These are phyloP conservation scores for Haplosporangium sp. DNA, from an alignment of 371 early-diverging fungal species.

Conservation along the genomic window DNA sequence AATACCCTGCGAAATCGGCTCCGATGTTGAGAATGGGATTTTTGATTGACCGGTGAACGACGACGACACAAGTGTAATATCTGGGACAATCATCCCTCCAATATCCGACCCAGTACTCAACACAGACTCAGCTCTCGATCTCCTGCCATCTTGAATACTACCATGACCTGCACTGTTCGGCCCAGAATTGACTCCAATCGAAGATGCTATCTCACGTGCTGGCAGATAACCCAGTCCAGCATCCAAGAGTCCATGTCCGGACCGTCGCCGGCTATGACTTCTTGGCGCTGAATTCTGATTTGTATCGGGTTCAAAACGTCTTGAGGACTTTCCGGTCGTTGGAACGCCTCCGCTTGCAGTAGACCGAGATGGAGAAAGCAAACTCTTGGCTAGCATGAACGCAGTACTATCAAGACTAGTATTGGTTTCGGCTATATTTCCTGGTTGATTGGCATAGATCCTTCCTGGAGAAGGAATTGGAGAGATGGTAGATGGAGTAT, in stretches of 20 bases:
- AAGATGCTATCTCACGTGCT: constrained; percentile 20
- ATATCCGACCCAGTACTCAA: constrained; percentile 53
- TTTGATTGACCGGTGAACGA: constrained; percentile 34
- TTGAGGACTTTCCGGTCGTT: constrained; percentile 15
- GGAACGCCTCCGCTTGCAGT: background rate
- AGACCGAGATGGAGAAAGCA: constrained; percentile 37
- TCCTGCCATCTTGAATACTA: constrained; percentile 31
- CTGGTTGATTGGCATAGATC: constrained; percentile 27
- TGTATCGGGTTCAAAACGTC: constrained; percentile 14
- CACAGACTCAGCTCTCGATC: constrained; percentile 49
- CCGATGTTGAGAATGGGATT: constrained; percentile 27
- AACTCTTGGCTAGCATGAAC: constrained; percentile 34
- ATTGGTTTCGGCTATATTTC: constrained; percentile 23
- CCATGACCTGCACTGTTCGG: constrained; percentile 44
- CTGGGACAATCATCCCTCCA: constrained; percentile 45
- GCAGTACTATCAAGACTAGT: constrained; percentile 37
- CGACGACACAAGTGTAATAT: constrained; percentile 47
- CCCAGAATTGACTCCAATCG: constrained; percentile 27
- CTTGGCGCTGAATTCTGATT: constrained; percentile 6
- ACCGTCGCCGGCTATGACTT: constrained; percentile 30
- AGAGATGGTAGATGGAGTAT: constrained; percentile 55
- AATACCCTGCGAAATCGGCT: constrained; percentile 8
- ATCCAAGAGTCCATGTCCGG: constrained; percentile 44
- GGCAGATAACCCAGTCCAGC: constrained; percentile 17
- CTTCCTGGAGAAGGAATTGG: constrained; percentile 53